Evolutionary conservation across 2,329 filamentous ascomycete species (phyloP).

Genomic region (Phialemonium atrogriseum): DNA sequence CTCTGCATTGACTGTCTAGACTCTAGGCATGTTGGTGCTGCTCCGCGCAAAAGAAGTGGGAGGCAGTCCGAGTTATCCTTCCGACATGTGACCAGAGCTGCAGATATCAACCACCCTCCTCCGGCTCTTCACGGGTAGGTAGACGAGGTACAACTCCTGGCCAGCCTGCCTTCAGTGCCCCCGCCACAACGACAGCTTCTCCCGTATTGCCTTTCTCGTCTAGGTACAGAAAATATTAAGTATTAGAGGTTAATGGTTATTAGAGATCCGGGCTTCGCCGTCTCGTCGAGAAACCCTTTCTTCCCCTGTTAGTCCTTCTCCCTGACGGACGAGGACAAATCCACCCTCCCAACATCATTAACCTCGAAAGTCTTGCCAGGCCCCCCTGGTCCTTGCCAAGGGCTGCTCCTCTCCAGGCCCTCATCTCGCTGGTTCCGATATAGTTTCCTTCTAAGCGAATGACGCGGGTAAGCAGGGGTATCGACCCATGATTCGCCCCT

Average conservation of each 20-base stretch:
- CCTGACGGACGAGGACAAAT: background rate
- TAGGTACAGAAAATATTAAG: constrained; percentile 22
- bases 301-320: background rate
- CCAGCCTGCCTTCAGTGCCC: background rate
- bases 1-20: too few relatives aligned
- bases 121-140: too few relatives aligned
- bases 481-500: constrained; percentile 24
- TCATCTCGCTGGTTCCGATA: too few relatives aligned
- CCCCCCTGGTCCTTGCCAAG: constrained; percentile 5
- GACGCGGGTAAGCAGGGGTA: constrained; percentile 26
- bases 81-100: too few relatives aligned
- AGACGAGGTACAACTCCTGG: too few relatives aligned
- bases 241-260: constrained; percentile 18
- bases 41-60: too few relatives aligned
- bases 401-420: constrained; percentile 16
- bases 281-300: background rate
- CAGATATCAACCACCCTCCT: too few relatives aligned
- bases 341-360: background rate
- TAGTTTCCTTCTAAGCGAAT: constrained; percentile 41
- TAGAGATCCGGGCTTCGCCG: constrained; percentile 7
- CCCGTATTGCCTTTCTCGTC: constrained; percentile 3
- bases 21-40: too few relatives aligned
- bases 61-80: too few relatives aligned
- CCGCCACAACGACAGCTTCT: background rate
- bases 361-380: constrained; percentile 5